phyloP scores from a whole-genome alignment of 345 rosid genomes.

The Citrus mangshanensis region DNA sequence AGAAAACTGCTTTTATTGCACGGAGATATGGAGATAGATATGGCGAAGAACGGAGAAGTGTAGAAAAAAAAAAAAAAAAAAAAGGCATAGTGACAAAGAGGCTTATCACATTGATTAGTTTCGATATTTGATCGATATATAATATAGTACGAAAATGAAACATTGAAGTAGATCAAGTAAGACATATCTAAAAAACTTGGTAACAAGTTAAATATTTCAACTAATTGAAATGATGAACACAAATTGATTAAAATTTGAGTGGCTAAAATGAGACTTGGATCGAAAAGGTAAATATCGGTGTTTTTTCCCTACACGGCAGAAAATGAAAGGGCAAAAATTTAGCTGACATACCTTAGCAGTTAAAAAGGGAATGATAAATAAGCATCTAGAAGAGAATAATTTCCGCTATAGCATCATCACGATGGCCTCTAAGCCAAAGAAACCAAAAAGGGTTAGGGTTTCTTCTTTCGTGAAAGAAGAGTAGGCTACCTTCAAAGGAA shows the following conservation, averaged over 20 bases:
- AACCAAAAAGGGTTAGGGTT: background rate
- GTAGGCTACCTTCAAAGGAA: background rate
- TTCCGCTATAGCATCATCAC: background rate
- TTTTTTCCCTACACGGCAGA: background rate
- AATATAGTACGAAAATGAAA: no score
- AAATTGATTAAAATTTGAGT: background rate
- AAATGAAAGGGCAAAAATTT: background rate
- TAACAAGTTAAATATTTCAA: no score
- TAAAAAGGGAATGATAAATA: background rate
- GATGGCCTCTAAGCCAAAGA: background rate
- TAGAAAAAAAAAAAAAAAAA: no score
- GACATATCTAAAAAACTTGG: no score
- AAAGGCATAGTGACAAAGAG: no score
- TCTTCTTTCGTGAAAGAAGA: background rate
- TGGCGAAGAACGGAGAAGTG: no score
- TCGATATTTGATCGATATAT: no score
- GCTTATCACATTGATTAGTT: no score
- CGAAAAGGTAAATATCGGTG: background rate
- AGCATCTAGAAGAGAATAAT: background rate
- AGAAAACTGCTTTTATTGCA: no score
- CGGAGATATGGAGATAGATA: no score
- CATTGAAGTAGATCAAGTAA: no score
- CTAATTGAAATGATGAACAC: background rate
- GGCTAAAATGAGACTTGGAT: background rate
- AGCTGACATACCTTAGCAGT: background rate